Base-by-base conservation (phyloP, 2,329 filamentous ascomycete species). In the Fusarium longipes region DNA sequence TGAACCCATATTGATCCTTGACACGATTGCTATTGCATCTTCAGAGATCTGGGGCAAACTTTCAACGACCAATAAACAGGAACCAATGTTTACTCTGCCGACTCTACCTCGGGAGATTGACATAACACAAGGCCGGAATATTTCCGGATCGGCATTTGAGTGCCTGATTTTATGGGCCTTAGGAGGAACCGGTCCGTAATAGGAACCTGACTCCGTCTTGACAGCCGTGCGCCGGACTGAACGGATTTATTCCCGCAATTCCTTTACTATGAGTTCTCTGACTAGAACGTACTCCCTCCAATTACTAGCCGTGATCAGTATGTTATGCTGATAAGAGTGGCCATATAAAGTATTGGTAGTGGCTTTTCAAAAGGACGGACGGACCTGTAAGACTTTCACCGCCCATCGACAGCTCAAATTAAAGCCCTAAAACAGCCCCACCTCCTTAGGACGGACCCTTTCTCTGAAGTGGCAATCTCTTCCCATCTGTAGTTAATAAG, bases 401-500 rank as follows among this genome's bases (percentile, higher is more conserved):
- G 40, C 40, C 40, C 15, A 17, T 17, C n/a, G n/a, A 27, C 17
- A 43, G 17, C 39, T 27, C 39, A 43, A 29, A 43, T 43, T 17
- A 43, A 29, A 43, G 40, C 40, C 40, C 14, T 8, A 6, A 12
- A 27, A 8, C 3, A 14, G 20, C 7, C 20, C 12, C 20, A 44
- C 49, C 29, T n/a, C 20, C 22, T 43, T 4, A n/a, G 20, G 8
- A 17, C 38, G 20, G 8, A 17, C 38, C 20, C 20, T 11, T 24
- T 32, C 15, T 30, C 14, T 25, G 14, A 9, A 35, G 14, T 33
- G 39, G 22, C 22, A 11, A 43, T 18, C 36, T 57, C 25, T 32
- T 60, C 32, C 52, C 43, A 15, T 11, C 36, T 57, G 7, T 6
- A 60, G 57, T 17, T 39, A 49, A 27, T 57, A 10, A 27, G 18